Percentiles rank a stretch among this genome's conserved stretches.
These are phyloP conservation scores for Przewalskia tangutica DNA, from an alignment of 257 asterid species.

Conservation along the genomic window DNA sequence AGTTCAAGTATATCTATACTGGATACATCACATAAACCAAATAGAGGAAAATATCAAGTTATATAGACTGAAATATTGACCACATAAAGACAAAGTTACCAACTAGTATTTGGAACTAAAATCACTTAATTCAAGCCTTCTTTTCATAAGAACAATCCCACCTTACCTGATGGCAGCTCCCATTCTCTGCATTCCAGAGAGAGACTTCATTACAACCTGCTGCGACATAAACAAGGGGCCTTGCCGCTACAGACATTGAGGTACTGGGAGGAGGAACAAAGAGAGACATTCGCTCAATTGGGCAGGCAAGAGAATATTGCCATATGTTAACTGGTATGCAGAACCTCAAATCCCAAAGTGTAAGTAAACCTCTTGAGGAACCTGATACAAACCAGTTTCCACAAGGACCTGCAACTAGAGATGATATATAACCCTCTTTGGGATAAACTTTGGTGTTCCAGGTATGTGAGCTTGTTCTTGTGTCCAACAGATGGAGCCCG, in stretches of 20 bases:
- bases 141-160: slow-evolving; percentile 1
- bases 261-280: slow-evolving; percentile 83
- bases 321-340: slow-evolving; percentile 93
- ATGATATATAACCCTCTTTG: slow-evolving; percentile 78
- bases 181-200: slow-evolving; percentile 98
- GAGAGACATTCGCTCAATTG: slow-evolving; percentile 86
- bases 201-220: slow-evolving; percentile 97
- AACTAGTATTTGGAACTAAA: background rate
- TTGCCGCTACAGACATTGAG: slow-evolving; percentile 68
- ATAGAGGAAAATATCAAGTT: background rate
- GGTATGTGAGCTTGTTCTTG: slow-evolving; percentile 55
- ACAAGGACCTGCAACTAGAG: slow-evolving; percentile 86
- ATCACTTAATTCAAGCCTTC: background rate
- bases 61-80: background rate
- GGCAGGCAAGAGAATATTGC: slow-evolving; percentile 77
- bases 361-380: slow-evolving; percentile 93
- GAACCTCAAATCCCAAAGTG: slow-evolving; percentile 97
- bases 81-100: background rate
- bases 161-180: slow-evolving; percentile 96
- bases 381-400: slow-evolving; percentile 99
- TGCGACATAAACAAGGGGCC: slow-evolving; percentile 94
- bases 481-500: slow-evolving; percentile 93
- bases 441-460: slow-evolving; percentile 82
- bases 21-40: background rate
- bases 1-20: background rate